phyloP scores from a whole-genome alignment of 2,329 filamentous ascomycete genomes.

The Zymoseptoria pseudotritici region DNA sequence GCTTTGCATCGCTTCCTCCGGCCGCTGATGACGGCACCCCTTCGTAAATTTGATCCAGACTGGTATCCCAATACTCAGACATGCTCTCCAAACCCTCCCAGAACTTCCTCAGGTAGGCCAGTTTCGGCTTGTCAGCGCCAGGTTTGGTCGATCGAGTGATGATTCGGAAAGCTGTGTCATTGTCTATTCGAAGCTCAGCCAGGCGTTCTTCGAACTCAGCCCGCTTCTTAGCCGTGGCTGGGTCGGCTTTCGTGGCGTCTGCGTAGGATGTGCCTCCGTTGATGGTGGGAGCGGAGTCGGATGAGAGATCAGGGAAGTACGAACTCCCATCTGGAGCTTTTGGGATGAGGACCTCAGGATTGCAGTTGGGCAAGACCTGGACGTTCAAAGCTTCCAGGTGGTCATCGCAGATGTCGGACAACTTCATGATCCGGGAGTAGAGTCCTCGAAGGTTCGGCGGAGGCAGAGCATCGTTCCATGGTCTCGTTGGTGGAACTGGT shows the following conservation, averaged over 20 bases:
- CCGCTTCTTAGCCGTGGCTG: constrained; percentile 40
- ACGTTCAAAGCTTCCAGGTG: constrained; percentile 39
- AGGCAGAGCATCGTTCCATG: constrained; percentile 13
- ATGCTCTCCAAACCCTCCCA: constrained; percentile 53
- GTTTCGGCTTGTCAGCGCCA: constrained; percentile 40
- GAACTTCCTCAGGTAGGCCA: constrained; percentile 54
- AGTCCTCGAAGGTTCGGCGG: constrained; percentile 39
- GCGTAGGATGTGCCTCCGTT: constrained; percentile 15
- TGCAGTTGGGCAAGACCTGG: constrained; percentile 30
- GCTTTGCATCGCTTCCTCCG: constrained; percentile 18
- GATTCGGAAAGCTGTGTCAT: constrained; percentile 51
- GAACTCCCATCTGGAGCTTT: constrained; percentile 27
- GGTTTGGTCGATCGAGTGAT: constrained; percentile 43
- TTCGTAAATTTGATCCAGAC: constrained; percentile 48
- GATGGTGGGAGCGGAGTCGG: constrained; percentile 26
- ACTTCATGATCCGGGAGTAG: constrained; percentile 36
- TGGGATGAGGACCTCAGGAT: constrained; percentile 35
- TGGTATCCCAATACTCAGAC: constrained; percentile 57
- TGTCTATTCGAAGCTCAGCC: constrained; percentile 47
- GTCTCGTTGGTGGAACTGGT: background rate
- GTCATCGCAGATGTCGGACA: constrained; percentile 33
- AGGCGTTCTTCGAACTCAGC: constrained; percentile 43
- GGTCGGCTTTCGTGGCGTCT: constrained; percentile 34
- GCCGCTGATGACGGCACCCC: constrained; percentile 16
- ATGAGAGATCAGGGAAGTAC: constrained; percentile 31